Conservation (phyloP, 169 alveolate species). For the Eimeria brunetti region DNA sequence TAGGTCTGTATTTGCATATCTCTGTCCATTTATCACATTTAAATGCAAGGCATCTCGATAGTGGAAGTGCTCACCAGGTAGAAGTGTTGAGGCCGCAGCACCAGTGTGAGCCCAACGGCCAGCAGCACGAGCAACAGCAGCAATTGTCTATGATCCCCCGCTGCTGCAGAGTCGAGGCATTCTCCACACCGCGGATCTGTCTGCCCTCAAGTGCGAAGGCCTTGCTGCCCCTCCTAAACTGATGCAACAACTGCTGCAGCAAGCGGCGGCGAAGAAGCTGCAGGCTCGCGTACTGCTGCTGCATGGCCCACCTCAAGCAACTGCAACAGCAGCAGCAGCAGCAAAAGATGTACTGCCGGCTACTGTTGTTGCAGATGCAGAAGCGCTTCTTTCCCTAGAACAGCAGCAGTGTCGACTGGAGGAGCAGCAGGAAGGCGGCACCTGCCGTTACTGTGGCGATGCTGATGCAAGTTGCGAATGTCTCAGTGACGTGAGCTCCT, state of each 20-base stretch:
- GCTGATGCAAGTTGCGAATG: conserved; percentile 39
- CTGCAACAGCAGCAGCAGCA: conserved; percentile 50
- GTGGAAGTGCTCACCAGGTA: not conserved
- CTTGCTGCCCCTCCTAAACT: conserved; percentile 43
- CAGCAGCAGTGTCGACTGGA: conserved; percentile 41
- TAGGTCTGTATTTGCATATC: not conserved
- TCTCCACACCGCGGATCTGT: conserved; percentile 47
- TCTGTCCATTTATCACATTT: not conserved
- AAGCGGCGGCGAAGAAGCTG: conserved; percentile 32
- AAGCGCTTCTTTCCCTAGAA: conserved; percentile 51
- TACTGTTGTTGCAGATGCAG: conserved; percentile 66
- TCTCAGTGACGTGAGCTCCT: conserved; percentile 28
- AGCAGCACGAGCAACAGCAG: conserved; percentile 14
- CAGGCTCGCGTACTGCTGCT: conserved; percentile 73
- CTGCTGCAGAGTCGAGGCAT: conserved; percentile 55
- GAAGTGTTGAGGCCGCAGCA: not conserved
- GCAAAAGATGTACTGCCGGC: conserved; percentile 46
- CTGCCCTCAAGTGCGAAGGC: not conserved
- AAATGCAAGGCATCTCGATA: not conserved
- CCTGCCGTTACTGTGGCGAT: conserved; percentile 47
- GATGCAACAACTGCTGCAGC: conserved; percentile 64
- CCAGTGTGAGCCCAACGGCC: not conserved
- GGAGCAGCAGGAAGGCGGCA: conserved; percentile 12
- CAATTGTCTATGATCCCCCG: not conserved
- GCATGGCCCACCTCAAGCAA: conserved; percentile 55